Evolutionary conservation across 768 basidiomycete genomes (phyloP).

Genomic region (Pisolithus albus): DNA sequence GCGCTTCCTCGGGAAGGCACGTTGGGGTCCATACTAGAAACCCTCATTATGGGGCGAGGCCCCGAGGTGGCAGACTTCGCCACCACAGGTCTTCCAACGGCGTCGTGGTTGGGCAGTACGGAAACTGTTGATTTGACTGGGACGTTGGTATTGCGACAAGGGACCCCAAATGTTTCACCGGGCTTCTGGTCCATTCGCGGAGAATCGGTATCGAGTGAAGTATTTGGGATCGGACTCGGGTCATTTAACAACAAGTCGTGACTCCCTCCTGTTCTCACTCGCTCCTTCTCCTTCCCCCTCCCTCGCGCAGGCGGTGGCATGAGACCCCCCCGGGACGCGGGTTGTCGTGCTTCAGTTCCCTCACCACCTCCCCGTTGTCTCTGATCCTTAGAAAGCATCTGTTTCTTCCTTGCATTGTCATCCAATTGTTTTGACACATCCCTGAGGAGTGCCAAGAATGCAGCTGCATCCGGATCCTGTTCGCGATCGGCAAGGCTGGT

Average conservation of each 20-base stretch:
- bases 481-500: conserved; percentile 4
- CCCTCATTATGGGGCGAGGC: neutral
- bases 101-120: neutral
- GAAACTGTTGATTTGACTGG: neutral
- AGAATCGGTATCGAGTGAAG: neutral
- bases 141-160: neutral
- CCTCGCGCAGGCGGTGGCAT: neutral
- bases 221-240: neutral
- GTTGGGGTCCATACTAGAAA: neutral
- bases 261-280: neutral
- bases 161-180: neutral
- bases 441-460: conserved; percentile 20
- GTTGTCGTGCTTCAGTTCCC: too few relatives aligned
- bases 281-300: neutral
- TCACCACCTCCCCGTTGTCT: neutral
- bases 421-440: conserved; percentile 19
- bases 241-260: neutral
- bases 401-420: conserved; percentile 21
- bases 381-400: conserved; percentile 10
- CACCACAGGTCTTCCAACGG: neutral
- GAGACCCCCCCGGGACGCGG: neutral
- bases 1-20: neutral
- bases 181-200: neutral
- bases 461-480: conserved; percentile 16
- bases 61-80: neutral